Evolutionary conservation across 257 asterid genomes (phyloP).

Genomic region (Ocimum tenuiflorum): DNA sequence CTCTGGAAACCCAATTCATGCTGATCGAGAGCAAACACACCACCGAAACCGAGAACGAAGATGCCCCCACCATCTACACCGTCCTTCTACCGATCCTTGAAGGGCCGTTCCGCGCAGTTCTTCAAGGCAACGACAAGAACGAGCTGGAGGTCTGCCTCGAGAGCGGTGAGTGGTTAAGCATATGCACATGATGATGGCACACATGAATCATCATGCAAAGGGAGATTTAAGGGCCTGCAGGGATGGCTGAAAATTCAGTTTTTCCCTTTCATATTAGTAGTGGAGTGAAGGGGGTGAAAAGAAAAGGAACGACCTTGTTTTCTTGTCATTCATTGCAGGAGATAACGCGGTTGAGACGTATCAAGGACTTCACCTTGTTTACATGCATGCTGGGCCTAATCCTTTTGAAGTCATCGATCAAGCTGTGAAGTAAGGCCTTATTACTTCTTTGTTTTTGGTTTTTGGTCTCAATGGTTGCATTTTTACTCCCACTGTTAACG

Average conservation of each 20-base stretch:
- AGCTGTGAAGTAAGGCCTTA: constrained; percentile 75
- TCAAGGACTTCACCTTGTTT: constrained; percentile 83
- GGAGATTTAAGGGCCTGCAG: no score
- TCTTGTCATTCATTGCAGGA: constrained; percentile 52
- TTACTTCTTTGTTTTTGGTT: no score
- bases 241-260: constrained; percentile 15
- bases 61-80: constrained; percentile 59
- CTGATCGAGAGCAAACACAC: constrained; percentile 76
- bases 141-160: constrained; percentile 92
- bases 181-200: constrained; percentile 18
- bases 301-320: constrained; percentile 21
- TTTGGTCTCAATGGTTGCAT: no score
- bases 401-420: constrained; percentile 87
- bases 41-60: constrained; percentile 45
- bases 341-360: constrained; percentile 76
- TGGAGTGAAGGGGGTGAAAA: constrained; percentile 24
- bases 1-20: constrained; percentile 93
- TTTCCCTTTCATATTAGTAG: constrained; percentile 19
- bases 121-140: constrained; percentile 84
- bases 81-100: constrained; percentile 90
- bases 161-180: constrained; percentile 68
- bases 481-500: no score
- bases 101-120: constrained; percentile 92
- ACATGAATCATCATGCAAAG: constrained; percentile 17
- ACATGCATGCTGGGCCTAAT: constrained; percentile 86